Base-by-base conservation (phyloP, 1,284 basidiomycete species). In the Cutaneotrichosporon sp. region DNA sequence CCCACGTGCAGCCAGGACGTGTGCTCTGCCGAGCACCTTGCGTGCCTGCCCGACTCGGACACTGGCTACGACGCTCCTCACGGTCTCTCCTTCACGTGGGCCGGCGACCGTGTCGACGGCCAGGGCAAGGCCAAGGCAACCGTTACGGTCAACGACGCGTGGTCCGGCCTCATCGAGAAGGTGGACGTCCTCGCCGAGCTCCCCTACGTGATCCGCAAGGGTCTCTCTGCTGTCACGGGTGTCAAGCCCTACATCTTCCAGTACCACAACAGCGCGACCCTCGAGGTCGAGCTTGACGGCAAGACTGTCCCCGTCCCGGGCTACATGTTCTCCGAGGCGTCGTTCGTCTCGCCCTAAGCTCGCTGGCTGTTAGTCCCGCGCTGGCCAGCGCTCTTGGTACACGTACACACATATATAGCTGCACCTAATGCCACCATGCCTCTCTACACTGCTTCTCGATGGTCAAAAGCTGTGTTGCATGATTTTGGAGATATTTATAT, bases 161-260 rank as follows among this genome's bases (percentile, higher is more conserved):
- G 81, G 85, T 14, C 84, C 87, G 63, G 95, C 0, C 81, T 99
- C 74, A 86, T 99, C 51, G 94, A 98, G 80, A 98, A 98, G 83
- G 92, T 99, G 18, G 95, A 99, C 72, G 88, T 99, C 1, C 84
- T 99, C 18, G 93, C 90, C 4, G 95, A 99, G 82, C 94, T 99
- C 70, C 97, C 97, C 9, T 89, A 90, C 68, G 87, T 97, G 51
- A 75, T 83, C 51, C 75, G 79, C 62, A 83, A 83, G 74, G 73
- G 79, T n/a, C 72, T 83, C 56, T 75, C 79, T 33, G 80, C 82
- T 52, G 79, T 81, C 6, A 81, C 82, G 0, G 80, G 79, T 36
- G 80, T 80, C n/a, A 81, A 82, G 75, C 81, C 83, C 24, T 82
- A 79, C 74, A 82, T 84, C 68, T 84, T 82, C 69, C 79, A 97